Evolutionary conservation across 2,329 filamentous ascomycete genomes (phyloP).

Genomic region (Dactylellina haptotyla): DNA sequence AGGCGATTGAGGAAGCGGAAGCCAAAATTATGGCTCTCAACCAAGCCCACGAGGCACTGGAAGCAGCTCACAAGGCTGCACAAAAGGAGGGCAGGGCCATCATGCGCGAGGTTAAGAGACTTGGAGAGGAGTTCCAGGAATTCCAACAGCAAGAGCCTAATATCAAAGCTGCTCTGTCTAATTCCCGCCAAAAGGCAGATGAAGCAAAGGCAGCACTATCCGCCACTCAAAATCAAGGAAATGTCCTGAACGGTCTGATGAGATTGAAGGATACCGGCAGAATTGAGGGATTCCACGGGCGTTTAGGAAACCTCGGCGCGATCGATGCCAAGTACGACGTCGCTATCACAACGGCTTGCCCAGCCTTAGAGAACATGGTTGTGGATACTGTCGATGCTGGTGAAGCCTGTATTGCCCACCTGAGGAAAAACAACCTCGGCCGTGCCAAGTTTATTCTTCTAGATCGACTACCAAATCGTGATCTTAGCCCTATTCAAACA

Average conservation of each 20-base stretch:
- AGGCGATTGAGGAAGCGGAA: slow-evolving; percentile 83
- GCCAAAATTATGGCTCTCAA: slow-evolving; percentile 79
- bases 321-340: slow-evolving; percentile 96
- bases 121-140: slow-evolving; percentile 68
- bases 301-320: slow-evolving; percentile 89
- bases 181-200: slow-evolving; percentile 91
- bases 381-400: slow-evolving; percentile 95
- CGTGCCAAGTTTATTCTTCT: slow-evolving; percentile 97
- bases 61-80: slow-evolving; percentile 78
- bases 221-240: slow-evolving; percentile 89
- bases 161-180: slow-evolving; percentile 84
- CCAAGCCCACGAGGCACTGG: slow-evolving; percentile 75
- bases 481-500: slow-evolving; percentile 82
- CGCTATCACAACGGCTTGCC: slow-evolving; percentile 96
- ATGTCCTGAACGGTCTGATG: slow-evolving; percentile 90
- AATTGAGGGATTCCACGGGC: slow-evolving; percentile 95
- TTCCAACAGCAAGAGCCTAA: slow-evolving; percentile 71
- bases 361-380: slow-evolving; percentile 91
- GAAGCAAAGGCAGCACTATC: slow-evolving; percentile 91
- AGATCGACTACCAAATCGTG: slow-evolving; percentile 81
- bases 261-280: slow-evolving; percentile 94
- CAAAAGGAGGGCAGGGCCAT: slow-evolving; percentile 79
- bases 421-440: slow-evolving; percentile 96
- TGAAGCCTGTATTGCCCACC: slow-evolving; percentile 97
- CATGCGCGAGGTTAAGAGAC: slow-evolving; percentile 76